These are phyloP conservation scores for Mortierella claussenii DNA, from an alignment of 192 early-diverging fungal species.

Conservation along the genomic window DNA sequence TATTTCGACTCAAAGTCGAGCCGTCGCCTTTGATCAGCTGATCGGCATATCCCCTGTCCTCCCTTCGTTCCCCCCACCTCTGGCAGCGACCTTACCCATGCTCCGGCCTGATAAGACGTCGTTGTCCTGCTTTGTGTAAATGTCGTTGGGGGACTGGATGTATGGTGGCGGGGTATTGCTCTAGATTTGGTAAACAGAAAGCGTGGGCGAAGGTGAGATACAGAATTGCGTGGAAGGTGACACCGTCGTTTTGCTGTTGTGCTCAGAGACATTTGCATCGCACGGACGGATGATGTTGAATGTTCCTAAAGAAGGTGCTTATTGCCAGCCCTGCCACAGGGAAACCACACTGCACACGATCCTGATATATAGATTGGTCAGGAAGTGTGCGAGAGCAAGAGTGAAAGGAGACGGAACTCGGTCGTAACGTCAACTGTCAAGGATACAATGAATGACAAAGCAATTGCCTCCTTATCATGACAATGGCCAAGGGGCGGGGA, in stretches of 20 bases:
- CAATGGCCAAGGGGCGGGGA: background rate
- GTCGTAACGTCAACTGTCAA: background rate
- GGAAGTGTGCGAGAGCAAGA: background rate
- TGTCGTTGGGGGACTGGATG: constrained; percentile 21
- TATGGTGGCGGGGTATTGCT: constrained; percentile 35
- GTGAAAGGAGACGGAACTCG: background rate
- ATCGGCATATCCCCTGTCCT: background rate
- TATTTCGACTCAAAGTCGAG: too few relatives aligned
- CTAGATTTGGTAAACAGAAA: constrained; percentile 8
- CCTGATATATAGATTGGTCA: background rate
- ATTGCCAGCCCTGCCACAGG: too few relatives aligned
- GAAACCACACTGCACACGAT: background rate
- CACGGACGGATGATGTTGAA: too few relatives aligned
- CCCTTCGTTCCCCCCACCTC: background rate
- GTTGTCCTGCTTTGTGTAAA: constrained; percentile 18
- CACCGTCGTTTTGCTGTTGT: background rate
- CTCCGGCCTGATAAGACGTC: constrained; percentile 10
- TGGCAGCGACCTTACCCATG: constrained; percentile 17
- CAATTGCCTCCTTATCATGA: background rate
- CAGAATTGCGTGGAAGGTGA: background rate
- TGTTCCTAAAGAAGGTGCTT: too few relatives aligned
- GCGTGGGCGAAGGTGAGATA: background rate
- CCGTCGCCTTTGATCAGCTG: too few relatives aligned
- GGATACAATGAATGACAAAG: background rate
- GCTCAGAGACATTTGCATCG: too few relatives aligned